A percentile compares a stretch with the other conserved stretches of the same genome.
Evolutionary conservation across 2,329 filamentous ascomycete genomes (phyloP).

Genomic region (Knufia fluminis): DNA sequence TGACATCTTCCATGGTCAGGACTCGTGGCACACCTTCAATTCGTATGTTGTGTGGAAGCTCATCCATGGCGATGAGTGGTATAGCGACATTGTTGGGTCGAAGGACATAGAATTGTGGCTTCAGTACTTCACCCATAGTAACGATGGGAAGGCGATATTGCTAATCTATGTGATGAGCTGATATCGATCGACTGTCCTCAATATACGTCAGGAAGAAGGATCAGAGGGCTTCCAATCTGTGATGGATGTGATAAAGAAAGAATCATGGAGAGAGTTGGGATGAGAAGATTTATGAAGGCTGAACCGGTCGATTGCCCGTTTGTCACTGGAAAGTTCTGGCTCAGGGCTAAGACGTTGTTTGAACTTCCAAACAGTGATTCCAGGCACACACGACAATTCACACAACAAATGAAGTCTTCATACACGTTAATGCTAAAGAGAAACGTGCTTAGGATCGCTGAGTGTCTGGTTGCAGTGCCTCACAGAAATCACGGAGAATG

Average conservation of each 20-base stretch:
- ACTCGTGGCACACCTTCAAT: slow-evolving; percentile 31
- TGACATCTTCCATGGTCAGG: slow-evolving; percentile 30
- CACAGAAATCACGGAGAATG: too few relatives aligned
- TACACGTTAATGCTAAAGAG: background rate
- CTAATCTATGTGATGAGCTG: background rate
- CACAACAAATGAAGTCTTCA: background rate
- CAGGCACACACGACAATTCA: background rate
- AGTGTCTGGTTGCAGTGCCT: background rate
- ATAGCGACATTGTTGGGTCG: slow-evolving; percentile 34
- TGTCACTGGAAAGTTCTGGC: background rate
- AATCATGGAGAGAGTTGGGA: background rate
- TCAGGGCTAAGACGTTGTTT: background rate
- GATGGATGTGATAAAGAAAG: background rate
- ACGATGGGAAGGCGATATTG: background rate
- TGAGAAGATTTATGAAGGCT: background rate
- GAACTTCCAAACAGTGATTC: background rate
- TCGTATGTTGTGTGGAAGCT: slow-evolving; percentile 31
- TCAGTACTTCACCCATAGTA: slow-evolving; percentile 23
- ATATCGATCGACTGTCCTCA: background rate
- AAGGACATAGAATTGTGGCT: slow-evolving; percentile 35
- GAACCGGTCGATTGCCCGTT: background rate
- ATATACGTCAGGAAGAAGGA: background rate
- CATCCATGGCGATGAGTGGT: slow-evolving; percentile 38
- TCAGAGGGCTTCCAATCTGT: background rate
- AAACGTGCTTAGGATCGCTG: background rate